Conservation (phyloP, 202 grass and related monocot genomes). For the Eragrostis tef region DNA sequence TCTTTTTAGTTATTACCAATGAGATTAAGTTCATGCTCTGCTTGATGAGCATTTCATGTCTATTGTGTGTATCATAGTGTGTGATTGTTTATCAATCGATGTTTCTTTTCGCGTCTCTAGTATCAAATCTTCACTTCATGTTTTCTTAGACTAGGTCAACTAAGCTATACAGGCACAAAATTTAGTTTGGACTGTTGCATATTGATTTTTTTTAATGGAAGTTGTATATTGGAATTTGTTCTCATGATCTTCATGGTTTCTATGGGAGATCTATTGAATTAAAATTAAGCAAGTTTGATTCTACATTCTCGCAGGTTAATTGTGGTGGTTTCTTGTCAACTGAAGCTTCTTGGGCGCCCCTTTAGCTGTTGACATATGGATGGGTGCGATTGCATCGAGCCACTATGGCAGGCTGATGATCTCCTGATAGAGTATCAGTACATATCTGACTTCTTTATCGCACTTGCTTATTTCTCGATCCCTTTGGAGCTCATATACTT, state of each 20-base stretch:
- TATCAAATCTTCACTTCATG: background rate
- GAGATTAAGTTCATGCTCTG: background rate
- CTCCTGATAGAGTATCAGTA: slow-evolving; percentile 90
- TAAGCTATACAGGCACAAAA: background rate
- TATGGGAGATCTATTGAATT: background rate
- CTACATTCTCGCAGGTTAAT: slow-evolving; percentile 38
- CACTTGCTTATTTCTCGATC: slow-evolving; percentile 86
- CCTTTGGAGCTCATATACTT: slow-evolving; percentile 96
- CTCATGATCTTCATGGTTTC: slow-evolving; percentile 15
- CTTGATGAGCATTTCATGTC: background rate
- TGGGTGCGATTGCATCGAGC: slow-evolving; percentile 77
- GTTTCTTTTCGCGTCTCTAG: too few species aligned
- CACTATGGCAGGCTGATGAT: slow-evolving; percentile 80
- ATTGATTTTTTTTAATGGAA: too few species aligned
- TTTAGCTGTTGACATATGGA: slow-evolving; percentile 61
- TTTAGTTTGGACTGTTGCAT: background rate
- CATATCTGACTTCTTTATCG: slow-evolving; percentile 93
- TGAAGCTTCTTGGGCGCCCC: slow-evolving; percentile 3
- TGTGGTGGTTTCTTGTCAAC: slow-evolving; percentile 24
- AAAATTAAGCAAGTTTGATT: slow-evolving; percentile 23
- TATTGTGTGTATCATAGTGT: background rate
- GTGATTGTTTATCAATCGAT: too few species aligned
- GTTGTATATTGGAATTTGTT: slow-evolving; percentile 10
- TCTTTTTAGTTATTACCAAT: background rate
- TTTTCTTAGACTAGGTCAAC: slow-evolving; percentile 18